Evolutionary conservation across 2,329 filamentous ascomycete species (phyloP), one percentile per base, ranked within the genome.

Genomic region (Sporothrix brunneoviolacea): DNA sequence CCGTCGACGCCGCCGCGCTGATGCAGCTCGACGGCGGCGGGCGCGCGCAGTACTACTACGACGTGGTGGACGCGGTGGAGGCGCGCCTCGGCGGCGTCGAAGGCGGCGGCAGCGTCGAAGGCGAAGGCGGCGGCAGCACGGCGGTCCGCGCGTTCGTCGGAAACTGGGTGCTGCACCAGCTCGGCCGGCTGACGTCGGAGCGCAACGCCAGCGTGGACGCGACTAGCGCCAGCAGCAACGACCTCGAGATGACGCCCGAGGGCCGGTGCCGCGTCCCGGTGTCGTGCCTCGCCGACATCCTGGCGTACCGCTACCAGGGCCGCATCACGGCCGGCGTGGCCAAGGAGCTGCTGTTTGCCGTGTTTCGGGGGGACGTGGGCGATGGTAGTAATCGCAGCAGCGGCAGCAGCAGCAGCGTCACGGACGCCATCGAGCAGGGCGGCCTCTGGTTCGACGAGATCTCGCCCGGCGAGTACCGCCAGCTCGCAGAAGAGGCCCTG

Each of bases 1-100:
- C 80, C 8, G 93, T 93, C 63, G 93, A 98, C 61, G 91, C 91
- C 1, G 78, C 87, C 57, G 86, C 90, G 0, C 71, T 98, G 30
- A 75, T 91, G 41, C 76, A 80, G 8, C 71, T 95, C 1, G 87
- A 97, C 55, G 79, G 85, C 49, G 91, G 91, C 8, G 82, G 82
- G 8, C 79, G 91, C 37, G 70, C 93, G 4, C 84, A 95, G 58
- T 96, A 91, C 65, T 94, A 90, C 61, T 83, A 86, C 61, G 75
- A 79, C 22, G 79, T 88, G 0, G 71, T 87, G 1, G 70, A 74
- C 3, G 62, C 64, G 1, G 60, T 84, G 1, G 64, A 70, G 41
- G 44, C 22, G 15, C 57, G 60, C 0, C 18, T 57, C 7, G 35
- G 6, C 4, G 24, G 1, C 4, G 2, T 15, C 2, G 32, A 13